Conservation (phyloP, 2,329 filamentous ascomycete genomes). For the Pyricularia sp. region DNA sequence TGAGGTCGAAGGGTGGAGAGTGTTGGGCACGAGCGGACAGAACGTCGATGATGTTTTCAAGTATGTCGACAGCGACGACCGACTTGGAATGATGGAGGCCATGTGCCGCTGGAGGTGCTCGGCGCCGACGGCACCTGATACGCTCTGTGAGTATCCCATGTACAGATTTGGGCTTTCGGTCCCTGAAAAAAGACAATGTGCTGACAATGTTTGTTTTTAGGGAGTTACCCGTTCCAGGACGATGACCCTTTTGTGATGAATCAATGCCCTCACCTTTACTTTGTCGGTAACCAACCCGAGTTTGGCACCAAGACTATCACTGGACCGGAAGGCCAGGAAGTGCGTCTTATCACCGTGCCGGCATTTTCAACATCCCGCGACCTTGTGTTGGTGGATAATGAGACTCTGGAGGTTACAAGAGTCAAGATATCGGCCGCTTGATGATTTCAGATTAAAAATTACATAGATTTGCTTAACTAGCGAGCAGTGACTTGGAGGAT, state of each 20-base stretch:
- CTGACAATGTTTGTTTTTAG: conserved; percentile 29
- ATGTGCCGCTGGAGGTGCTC: conserved; percentile 88
- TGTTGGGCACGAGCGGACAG: conserved; percentile 83
- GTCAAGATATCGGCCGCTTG: conserved; percentile 40
- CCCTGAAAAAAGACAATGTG: conserved; percentile 1
- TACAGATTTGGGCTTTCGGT: background rate
- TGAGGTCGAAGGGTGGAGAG: conserved; percentile 80
- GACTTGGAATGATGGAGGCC: conserved; percentile 84
- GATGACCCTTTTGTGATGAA: conserved; percentile 84
- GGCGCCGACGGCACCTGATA: conserved; percentile 92
- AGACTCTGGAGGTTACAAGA: conserved; percentile 70
- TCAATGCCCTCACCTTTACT: conserved; percentile 81
- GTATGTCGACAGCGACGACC: conserved; percentile 70
- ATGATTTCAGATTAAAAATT: background rate
- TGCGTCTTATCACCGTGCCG: conserved; percentile 76
- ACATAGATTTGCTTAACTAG: background rate
- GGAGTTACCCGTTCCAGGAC: conserved; percentile 94
- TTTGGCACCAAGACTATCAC: conserved; percentile 66
- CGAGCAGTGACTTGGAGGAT: background rate
- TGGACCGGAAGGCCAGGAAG: conserved; percentile 56
- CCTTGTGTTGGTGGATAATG: conserved; percentile 73
- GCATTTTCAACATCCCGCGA: conserved; percentile 71
- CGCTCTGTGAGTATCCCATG: conserved; percentile 60
- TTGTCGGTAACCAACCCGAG: conserved; percentile 74
- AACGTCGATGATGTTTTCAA: conserved; percentile 91